Evolutionary conservation across 176 grass and related monocot species (phyloP).

Genomic region (Aegilops bicornis): DNA sequence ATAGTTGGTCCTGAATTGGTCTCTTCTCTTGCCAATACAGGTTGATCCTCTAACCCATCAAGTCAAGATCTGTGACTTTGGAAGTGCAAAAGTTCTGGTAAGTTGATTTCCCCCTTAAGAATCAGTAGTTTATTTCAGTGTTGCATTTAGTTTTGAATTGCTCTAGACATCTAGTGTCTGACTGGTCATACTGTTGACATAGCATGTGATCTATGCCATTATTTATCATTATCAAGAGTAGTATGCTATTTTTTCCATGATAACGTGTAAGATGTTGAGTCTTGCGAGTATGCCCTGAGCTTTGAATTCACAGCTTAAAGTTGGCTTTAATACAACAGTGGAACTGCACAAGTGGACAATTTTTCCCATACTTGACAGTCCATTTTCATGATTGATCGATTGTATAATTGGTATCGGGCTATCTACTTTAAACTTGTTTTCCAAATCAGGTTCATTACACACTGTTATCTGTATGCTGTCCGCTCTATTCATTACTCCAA

Average conservation of each 20-base stretch:
- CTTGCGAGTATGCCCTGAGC: neutral
- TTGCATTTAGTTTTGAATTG: conserved; percentile 1
- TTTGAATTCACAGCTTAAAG: conserved; percentile 1
- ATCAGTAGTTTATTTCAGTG: neutral
- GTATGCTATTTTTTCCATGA: neutral
- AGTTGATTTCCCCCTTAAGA: conserved; percentile 9
- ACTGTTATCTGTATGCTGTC: neutral
- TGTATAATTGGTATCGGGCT: neutral
- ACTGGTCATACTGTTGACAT: conserved; percentile 2
- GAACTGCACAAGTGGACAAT: neutral
- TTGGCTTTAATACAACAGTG: neutral
- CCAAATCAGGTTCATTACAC: conserved; percentile 14
- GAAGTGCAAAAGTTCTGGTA: conserved; percentile 98
- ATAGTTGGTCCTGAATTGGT: conserved; percentile 29
- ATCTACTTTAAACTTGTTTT: neutral
- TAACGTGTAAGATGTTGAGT: neutral
- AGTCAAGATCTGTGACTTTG: conserved; percentile 99
- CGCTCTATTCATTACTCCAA: neutral
- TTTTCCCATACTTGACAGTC: neutral
- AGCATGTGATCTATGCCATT: neutral
- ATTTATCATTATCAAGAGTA: neutral
- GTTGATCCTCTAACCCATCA: conserved; percentile 98
- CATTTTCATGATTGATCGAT: neutral
- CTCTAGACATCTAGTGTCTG: neutral
- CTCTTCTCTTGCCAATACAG: conserved; percentile 40